phyloP scores from a whole-genome alignment of 2,329 filamentous ascomycete species.

The Fusarium dimerum region DNA sequence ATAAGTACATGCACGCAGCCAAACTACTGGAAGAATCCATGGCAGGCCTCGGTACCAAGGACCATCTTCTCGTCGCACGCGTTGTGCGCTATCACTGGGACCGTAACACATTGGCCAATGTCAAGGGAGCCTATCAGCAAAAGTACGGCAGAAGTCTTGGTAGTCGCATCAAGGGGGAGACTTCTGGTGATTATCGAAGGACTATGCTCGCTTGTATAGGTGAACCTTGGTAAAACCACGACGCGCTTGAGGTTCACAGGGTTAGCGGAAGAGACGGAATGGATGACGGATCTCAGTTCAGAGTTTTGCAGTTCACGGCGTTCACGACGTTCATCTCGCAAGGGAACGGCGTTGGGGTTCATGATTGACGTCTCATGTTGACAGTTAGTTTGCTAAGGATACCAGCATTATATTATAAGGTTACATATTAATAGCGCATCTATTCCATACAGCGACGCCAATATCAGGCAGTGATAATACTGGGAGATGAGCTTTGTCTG shows the following conservation, averaged over 20 bases:
- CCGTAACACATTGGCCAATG: slow-evolving; percentile 68
- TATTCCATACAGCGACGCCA: no score
- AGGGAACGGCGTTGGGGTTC: not conserved
- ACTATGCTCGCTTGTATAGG: slow-evolving; percentile 72
- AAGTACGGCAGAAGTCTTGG: slow-evolving; percentile 68
- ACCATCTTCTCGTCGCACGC: slow-evolving; percentile 74
- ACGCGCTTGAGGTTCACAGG: not conserved
- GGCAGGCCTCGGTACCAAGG: slow-evolving; percentile 85
- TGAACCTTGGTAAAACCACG: slow-evolving; percentile 35
- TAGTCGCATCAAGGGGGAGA: slow-evolving; percentile 76
- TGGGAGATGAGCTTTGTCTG: no score
- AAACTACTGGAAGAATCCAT: slow-evolving; percentile 81
- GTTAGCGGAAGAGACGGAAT: not conserved
- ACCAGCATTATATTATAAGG: not conserved
- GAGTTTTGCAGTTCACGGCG: not conserved
- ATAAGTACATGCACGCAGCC: slow-evolving; percentile 85
- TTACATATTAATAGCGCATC: no score
- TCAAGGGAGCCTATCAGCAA: slow-evolving; percentile 76
- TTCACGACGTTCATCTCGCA: not conserved
- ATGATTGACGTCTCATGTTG: not conserved
- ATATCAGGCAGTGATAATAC: no score
- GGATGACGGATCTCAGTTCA: not conserved
- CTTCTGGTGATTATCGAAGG: slow-evolving; percentile 78
- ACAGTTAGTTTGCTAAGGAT: not conserved
- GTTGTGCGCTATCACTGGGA: slow-evolving; percentile 86